Evolutionary conservation across 768 basidiomycete genomes (phyloP).

Genomic region (Pulveroboletus ravenelii): DNA sequence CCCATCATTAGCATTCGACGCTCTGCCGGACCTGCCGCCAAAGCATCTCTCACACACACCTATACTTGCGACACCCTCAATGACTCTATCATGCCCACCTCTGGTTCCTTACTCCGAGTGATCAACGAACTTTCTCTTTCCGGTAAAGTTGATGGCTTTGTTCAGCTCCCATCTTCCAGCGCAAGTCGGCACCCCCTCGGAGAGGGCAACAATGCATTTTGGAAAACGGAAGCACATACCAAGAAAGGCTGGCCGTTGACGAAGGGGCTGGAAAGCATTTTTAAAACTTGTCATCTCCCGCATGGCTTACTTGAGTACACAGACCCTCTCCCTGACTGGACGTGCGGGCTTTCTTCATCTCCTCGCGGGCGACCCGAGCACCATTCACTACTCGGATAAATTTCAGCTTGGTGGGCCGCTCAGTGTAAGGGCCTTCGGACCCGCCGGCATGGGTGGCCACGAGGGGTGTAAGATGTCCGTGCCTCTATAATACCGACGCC

Average conservation of each 20-base stretch:
- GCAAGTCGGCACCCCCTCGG: slow-evolving; percentile 11
- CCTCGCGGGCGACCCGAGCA: slow-evolving; percentile 41
- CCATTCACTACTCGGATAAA: slow-evolving; percentile 66
- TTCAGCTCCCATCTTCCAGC: neutral
- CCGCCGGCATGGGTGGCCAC: slow-evolving; percentile 71
- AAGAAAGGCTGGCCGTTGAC: slow-evolving; percentile 24
- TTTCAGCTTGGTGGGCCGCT: slow-evolving; percentile 93
- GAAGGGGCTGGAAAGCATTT: slow-evolving; percentile 16
- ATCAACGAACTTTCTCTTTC: slow-evolving; percentile 20
- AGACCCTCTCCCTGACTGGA: slow-evolving; percentile 75
- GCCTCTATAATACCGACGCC: neutral
- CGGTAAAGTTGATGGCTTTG: slow-evolving; percentile 19
- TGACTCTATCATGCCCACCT: slow-evolving; percentile 25
- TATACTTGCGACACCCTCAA: slow-evolving; percentile 54
- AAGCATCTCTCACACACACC: slow-evolving; percentile 80
- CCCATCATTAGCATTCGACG: slow-evolving; percentile 62
- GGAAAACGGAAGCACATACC: slow-evolving; percentile 20
- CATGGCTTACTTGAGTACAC: slow-evolving; percentile 2
- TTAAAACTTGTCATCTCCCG: neutral
- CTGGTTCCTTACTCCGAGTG: slow-evolving; percentile 20
- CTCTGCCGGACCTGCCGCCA: slow-evolving; percentile 72
- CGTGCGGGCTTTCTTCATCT: slow-evolving; percentile 69
- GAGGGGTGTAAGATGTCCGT: slow-evolving; percentile 54
- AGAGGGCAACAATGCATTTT: slow-evolving; percentile 24
- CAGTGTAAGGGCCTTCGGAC: slow-evolving; percentile 72